Percentiles rank a stretch among this genome's conserved stretches.
These are phyloP conservation scores for Echria macrotheca DNA, from an alignment of 495 filamentous ascomycete genomes.

Conservation along the genomic window DNA sequence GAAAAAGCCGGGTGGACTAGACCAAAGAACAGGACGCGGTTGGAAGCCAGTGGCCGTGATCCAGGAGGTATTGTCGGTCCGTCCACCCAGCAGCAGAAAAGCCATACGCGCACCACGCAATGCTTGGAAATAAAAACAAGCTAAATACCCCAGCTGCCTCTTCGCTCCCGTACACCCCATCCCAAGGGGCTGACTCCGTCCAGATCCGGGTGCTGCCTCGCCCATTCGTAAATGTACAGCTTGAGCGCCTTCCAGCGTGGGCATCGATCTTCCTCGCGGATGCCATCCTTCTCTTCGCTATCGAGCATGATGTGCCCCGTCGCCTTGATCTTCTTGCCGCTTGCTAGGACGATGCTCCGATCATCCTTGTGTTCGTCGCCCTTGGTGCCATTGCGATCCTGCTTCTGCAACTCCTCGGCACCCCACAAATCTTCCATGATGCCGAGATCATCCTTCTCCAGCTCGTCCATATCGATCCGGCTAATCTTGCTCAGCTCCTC, in stretches of 20 bases:
- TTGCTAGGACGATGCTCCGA: conserved; percentile 1
- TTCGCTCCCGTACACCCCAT: conserved; percentile 68
- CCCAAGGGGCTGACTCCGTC: conserved; percentile 50
- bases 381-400: conserved; percentile 16
- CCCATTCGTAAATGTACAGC: conserved; percentile 81
- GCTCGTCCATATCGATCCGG: conserved; percentile 54
- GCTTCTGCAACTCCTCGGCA: conserved; percentile 11
- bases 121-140: not conserved
- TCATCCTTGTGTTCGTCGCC: conserved; percentile 18
- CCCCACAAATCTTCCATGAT: conserved; percentile 57
- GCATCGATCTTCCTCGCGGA: conserved; percentile 36
- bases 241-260: conserved; percentile 76
- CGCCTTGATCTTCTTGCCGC: conserved; percentile 15
- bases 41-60: not conserved
- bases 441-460: conserved; percentile 67
- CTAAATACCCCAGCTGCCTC: conserved; percentile 79
- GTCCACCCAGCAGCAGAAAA: not conserved
- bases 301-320: conserved; percentile 33
- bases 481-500: conserved; percentile 75
- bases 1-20: too few species aligned
- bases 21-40: not conserved
- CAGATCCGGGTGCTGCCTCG: conserved; percentile 65
- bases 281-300: conserved; percentile 31
- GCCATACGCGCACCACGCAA: not conserved
- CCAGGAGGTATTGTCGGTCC: not conserved